These are phyloP conservation scores for Plantago ovata DNA, from an alignment of 257 asterid species.

Conservation along the genomic window DNA sequence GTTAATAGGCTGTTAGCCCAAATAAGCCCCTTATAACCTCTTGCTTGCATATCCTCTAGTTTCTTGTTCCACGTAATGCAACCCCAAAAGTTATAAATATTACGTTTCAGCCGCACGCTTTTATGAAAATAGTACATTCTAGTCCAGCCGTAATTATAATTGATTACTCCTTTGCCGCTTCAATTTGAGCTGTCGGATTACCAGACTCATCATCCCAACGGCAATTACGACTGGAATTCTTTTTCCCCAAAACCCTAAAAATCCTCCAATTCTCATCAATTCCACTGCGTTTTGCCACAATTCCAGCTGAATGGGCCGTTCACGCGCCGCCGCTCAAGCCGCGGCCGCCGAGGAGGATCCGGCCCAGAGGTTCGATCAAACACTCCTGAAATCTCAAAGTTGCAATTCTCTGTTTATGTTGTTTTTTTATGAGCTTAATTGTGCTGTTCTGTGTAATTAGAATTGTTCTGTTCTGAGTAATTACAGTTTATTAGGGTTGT, in stretches of 20 bases:
- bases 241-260: conserved; percentile 3
- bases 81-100: too few species aligned
- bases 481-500: conserved; percentile 17
- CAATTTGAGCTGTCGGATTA: too few species aligned
- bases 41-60: too few species aligned
- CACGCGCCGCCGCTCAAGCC: conserved; percentile 49
- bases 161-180: too few species aligned
- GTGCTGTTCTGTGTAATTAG: neutral
- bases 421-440: conserved; percentile 4
- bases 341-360: conserved; percentile 40
- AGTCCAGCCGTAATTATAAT: too few species aligned
- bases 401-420: neutral
- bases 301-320: conserved; percentile 40
- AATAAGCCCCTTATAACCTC: too few species aligned
- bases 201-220: too few species aligned
- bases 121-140: too few species aligned
- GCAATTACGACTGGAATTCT: neutral
- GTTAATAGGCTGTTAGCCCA: too few species aligned
- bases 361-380: conserved; percentile 35
- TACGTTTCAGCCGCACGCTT: too few species aligned
- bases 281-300: neutral
- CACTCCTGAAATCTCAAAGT: conserved; percentile 6
- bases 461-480: neutral
- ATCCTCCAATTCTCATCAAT: neutral
- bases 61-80: too few species aligned